These are phyloP conservation scores for Erodium texanum DNA, from an alignment of 441 rosid genomes.

Conservation along the genomic window DNA sequence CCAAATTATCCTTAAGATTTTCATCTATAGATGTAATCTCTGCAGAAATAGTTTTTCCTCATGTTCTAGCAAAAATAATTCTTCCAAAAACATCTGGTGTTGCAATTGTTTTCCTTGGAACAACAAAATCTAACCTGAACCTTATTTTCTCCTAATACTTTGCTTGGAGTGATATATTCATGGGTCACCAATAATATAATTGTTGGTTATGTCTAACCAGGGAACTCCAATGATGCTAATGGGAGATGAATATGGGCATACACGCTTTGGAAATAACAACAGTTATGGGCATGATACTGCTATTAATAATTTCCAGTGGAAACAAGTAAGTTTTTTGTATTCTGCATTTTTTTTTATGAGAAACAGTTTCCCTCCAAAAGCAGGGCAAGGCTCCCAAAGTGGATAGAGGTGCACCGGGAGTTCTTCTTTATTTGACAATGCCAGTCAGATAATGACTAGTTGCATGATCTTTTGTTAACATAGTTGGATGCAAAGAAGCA, in stretches of 20 bases:
- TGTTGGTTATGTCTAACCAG: constrained; percentile 27
- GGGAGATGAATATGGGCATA: constrained; percentile 95
- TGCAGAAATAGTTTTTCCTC: not conserved
- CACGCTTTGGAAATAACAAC: constrained; percentile 87
- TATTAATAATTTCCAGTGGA: constrained; percentile 84
- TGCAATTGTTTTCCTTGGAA: not conserved
- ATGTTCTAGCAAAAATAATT: not conserved
- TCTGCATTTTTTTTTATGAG: no score
- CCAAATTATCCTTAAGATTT: not conserved
- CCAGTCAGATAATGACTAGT: constrained; percentile 10
- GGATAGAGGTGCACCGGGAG: no score
- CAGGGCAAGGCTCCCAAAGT: no score
- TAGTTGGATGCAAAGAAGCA: constrained; percentile 54
- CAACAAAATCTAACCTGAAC: not conserved
- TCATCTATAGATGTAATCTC: not conserved
- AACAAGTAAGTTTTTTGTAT: constrained; percentile 34
- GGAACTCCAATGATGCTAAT: constrained; percentile 93
- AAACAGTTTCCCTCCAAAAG: no score
- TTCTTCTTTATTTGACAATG: not conserved
- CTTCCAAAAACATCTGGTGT: not conserved
- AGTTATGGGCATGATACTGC: constrained; percentile 87
- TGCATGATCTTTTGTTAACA: constrained; percentile 12
- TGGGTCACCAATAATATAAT: not conserved
- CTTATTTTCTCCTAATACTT: not conserved
- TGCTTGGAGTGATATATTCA: not conserved